Percentiles rank a stretch among this genome's conserved stretches.
These are phyloP conservation scores for Suhomyces atakaporum DNA, from an alignment of 1,139 yeast genomes.

Conservation along the genomic window DNA sequence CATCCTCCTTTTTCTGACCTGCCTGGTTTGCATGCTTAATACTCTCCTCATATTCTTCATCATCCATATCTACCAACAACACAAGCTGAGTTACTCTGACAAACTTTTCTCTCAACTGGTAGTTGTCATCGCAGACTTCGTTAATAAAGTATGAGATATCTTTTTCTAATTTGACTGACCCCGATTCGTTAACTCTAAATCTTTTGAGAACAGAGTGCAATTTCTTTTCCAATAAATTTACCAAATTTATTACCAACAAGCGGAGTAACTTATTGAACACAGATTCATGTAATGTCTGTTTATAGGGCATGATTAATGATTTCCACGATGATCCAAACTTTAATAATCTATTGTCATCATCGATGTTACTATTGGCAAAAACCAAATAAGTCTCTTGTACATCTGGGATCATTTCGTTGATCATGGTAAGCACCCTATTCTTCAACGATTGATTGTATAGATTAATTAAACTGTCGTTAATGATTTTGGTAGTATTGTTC, in stretches of 20 bases:
- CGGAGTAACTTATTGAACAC: conserved; percentile 51
- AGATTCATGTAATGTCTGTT: conserved; percentile 53
- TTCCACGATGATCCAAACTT: conserved; percentile 68
- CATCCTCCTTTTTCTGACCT: conserved; percentile 8
- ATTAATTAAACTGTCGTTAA: conserved; percentile 54
- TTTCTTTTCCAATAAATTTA: conserved; percentile 60
- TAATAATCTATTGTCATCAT: conserved; percentile 35
- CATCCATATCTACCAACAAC: conserved; percentile 79
- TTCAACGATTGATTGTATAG: conserved; percentile 62
- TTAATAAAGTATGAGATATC: conserved; percentile 76
- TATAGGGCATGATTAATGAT: conserved; percentile 62
- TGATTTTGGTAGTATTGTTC: conserved; percentile 45
- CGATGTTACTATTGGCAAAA: conserved; percentile 30
- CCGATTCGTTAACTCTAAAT: conserved; percentile 69
- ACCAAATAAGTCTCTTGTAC: conserved; percentile 44
- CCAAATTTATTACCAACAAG: conserved; percentile 54
- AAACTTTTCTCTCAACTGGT: conserved; percentile 75
- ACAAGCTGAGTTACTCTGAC: conserved; percentile 81
- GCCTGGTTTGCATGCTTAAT: conserved; percentile 23
- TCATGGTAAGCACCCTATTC: conserved; percentile 46
- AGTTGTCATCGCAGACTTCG: conserved; percentile 62
- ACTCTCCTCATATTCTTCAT: conserved; percentile 61
- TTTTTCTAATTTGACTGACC: conserved; percentile 80
- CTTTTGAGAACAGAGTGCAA: conserved; percentile 65
- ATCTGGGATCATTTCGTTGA: conserved; percentile 59